Conservation (phyloP, 768 basidiomycete species). For the Termitomyces sp. region DNA sequence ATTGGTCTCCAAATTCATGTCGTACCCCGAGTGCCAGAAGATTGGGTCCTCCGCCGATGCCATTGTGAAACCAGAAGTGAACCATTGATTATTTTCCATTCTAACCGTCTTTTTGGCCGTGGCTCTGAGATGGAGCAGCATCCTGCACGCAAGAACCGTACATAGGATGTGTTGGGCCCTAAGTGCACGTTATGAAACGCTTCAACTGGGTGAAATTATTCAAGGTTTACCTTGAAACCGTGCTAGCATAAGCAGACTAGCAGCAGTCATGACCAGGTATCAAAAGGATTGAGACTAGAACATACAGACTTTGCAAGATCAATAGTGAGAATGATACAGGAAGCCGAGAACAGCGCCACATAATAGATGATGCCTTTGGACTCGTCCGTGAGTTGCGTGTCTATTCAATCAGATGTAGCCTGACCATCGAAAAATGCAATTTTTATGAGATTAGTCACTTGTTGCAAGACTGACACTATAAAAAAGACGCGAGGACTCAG, state of each 20-base stretch:
- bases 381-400: neutral
- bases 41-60: neutral
- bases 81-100: neutral
- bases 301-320: neutral
- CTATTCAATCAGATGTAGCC: neutral
- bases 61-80: neutral
- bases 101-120: neutral
- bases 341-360: neutral
- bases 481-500: neutral
- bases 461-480: neutral
- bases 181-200: neutral
- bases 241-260: neutral
- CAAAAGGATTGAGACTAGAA: neutral
- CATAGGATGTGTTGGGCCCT: neutral
- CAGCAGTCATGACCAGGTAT: neutral
- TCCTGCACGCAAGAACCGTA: slow-evolving; percentile 1
- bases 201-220: neutral
- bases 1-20: neutral
- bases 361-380: neutral
- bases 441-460: neutral
- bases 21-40: neutral
- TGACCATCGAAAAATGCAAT: neutral
- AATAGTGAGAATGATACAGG: neutral
- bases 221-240: neutral
- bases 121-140: slow-evolving; percentile 3